Evolutionary conservation across 139 green algal genomes (phyloP).

Genomic region (Tetraselmis striata): DNA sequence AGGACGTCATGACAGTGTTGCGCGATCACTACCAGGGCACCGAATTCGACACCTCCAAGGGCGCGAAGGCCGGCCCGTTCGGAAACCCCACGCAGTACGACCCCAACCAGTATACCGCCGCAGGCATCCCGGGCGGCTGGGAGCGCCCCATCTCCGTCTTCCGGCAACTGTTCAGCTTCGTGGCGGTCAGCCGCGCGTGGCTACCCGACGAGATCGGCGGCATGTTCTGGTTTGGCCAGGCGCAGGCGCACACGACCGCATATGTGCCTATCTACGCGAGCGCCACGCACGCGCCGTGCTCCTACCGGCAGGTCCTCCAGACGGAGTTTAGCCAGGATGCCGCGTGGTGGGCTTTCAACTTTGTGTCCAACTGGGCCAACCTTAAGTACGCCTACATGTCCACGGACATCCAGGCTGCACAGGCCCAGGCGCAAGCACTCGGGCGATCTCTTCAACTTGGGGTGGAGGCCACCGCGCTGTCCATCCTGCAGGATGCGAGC

Average conservation of each 20-base stretch:
- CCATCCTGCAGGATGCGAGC: too few species aligned
- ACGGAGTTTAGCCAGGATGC: slow-evolving; percentile 8
- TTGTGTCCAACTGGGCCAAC: slow-evolving; percentile 10
- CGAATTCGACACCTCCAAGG: slow-evolving; percentile 8
- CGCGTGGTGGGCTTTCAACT: slow-evolving; percentile 18
- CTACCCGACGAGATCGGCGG: slow-evolving; percentile 3
- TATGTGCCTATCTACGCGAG: slow-evolving; percentile 9
- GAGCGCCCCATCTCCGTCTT: slow-evolving; percentile 12
- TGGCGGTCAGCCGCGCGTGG: background rate
- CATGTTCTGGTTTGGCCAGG: slow-evolving; percentile 9
- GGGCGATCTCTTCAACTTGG: background rate
- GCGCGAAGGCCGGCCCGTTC: slow-evolving; percentile 10
- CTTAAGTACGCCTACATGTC: slow-evolving; percentile 9
- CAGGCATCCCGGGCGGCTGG: background rate
- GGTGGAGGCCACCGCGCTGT: background rate
- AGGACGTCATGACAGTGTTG: background rate
- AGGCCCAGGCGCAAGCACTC: background rate
- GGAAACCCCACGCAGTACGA: slow-evolving; percentile 11
- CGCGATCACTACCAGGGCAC: slow-evolving; percentile 16
- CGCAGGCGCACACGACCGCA: background rate
- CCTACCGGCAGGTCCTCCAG: background rate
- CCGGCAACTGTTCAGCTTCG: slow-evolving; percentile 4
- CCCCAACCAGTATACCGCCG: background rate
- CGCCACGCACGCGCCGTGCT: background rate
- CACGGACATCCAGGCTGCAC: slow-evolving; percentile 3